A percentile compares a stretch with the other conserved stretches of the same genome.
Evolutionary conservation across 2,329 filamentous ascomycete species (phyloP).

Genomic region (Emergomyces pasteurianus): DNA sequence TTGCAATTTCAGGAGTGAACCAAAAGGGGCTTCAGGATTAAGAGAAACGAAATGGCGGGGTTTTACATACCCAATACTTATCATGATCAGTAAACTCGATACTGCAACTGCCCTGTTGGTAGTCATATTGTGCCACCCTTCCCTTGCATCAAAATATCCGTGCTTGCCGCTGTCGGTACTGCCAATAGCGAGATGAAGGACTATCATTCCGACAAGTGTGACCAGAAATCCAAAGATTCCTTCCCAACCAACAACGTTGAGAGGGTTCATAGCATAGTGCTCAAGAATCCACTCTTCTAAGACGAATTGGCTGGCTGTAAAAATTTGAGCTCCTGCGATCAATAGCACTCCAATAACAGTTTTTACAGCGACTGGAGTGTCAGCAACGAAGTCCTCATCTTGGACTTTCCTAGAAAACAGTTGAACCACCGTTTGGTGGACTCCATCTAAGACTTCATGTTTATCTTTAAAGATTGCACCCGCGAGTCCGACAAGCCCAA

Average conservation of each 20-base stretch:
- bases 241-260: conserved; percentile 92
- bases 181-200: conserved; percentile 68
- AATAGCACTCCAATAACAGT: conserved; percentile 75
- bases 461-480: conserved; percentile 67
- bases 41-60: not conserved
- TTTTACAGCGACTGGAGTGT: conserved; percentile 47
- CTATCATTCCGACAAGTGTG: conserved; percentile 65
- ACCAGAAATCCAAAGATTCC: conserved; percentile 79
- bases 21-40: not conserved
- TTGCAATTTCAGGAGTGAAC: conserved; percentile 5
- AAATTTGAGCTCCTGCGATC: conserved; percentile 90
- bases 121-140: conserved; percentile 73
- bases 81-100: conserved; percentile 84
- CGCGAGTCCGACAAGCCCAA: conserved; percentile 79
- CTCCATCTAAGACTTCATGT: conserved; percentile 23
- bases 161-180: conserved; percentile 58
- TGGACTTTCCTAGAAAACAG: conserved; percentile 31
- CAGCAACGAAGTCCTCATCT: conserved; percentile 30
- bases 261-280: conserved; percentile 65
- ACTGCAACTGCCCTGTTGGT: conserved; percentile 58
- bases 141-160: conserved; percentile 82
- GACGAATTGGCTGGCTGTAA: conserved; percentile 93
- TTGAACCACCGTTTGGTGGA: conserved; percentile 13
- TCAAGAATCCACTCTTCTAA: conserved; percentile 88
- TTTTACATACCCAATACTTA: conserved; percentile 78